Percentiles rank a stretch among this genome's conserved stretches.
These are phyloP conservation scores for Termitomyces sp. DNA, from an alignment of 768 basidiomycete genomes.

Conservation along the genomic window DNA sequence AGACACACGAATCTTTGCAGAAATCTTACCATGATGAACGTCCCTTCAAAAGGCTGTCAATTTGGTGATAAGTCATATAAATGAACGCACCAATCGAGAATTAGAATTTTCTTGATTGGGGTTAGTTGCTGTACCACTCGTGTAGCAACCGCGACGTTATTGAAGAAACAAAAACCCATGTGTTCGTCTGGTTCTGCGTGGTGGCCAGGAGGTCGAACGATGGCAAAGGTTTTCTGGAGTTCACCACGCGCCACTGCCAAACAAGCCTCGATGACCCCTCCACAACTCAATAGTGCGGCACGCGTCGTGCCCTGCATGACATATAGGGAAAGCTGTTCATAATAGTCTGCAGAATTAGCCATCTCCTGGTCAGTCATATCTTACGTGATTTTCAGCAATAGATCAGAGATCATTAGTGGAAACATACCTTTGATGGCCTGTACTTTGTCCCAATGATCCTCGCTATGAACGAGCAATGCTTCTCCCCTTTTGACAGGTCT, in stretches of 20 bases:
- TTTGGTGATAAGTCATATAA: background rate
- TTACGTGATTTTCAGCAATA: constrained; percentile 22
- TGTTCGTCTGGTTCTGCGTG: constrained; percentile 97
- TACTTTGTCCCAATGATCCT: constrained; percentile 90
- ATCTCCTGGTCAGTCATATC: constrained; percentile 76
- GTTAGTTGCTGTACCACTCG: constrained; percentile 72
- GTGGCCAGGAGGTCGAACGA: constrained; percentile 96
- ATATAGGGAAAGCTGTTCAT: constrained; percentile 90
- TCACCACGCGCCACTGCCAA: constrained; percentile 77
- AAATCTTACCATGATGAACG: constrained; percentile 70
- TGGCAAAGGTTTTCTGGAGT: constrained; percentile 85
- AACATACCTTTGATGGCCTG: constrained; percentile 74
- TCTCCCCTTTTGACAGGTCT: constrained; percentile 71
- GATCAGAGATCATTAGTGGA: background rate
- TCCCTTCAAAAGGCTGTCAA: constrained; percentile 44
- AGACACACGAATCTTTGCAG: background rate
- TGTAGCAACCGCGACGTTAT: constrained; percentile 93
- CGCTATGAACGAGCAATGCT: constrained; percentile 83
- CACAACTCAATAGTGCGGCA: constrained; percentile 85
- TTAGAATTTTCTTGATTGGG: constrained; percentile 72
- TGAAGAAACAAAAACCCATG: constrained; percentile 99
- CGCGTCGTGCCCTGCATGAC: constrained; percentile 81
- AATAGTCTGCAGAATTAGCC: constrained; percentile 70
- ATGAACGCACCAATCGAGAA: constrained; percentile 83
- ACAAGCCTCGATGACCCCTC: constrained; percentile 89